phyloP scores from a whole-genome alignment of 2,329 filamentous ascomycete species.

The Cryoendolithus antarcticus region DNA sequence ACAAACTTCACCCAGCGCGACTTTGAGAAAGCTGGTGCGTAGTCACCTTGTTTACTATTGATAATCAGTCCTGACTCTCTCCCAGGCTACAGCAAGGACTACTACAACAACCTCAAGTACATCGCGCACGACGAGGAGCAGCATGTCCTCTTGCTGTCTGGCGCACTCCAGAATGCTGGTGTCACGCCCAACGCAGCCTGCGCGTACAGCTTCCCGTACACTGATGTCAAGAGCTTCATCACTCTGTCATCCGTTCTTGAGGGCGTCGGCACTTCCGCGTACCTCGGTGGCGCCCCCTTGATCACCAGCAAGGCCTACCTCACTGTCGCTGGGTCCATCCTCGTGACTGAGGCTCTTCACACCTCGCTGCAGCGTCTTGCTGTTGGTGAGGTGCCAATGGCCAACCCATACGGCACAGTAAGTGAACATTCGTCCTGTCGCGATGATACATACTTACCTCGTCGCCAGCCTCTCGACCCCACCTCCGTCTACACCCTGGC shows the following conservation, averaged over 20 bases:
- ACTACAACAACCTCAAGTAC: conserved; percentile 46
- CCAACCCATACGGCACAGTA: conserved; percentile 45
- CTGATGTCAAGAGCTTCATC: conserved; percentile 33
- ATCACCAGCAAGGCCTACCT: conserved; percentile 49
- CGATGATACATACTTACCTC: not conserved
- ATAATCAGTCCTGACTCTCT: conserved; percentile 3
- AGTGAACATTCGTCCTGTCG: not conserved
- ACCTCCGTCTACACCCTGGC: conserved; percentile 54
- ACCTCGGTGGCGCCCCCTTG: conserved; percentile 48
- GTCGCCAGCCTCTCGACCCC: conserved; percentile 35
- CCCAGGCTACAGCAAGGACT: conserved; percentile 27
- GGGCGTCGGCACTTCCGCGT: conserved; percentile 45
- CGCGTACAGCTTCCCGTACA: conserved; percentile 40
- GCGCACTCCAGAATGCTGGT: conserved; percentile 32
- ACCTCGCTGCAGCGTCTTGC: conserved; percentile 41
- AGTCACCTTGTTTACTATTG: conserved; percentile 3
- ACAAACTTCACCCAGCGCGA: conserved; percentile 41
- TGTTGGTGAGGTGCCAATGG: conserved; percentile 40
- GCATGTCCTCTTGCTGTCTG: conserved; percentile 45
- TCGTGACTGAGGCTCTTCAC: conserved; percentile 53
- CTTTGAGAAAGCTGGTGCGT: conserved; percentile 39
- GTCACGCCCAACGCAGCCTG: conserved; percentile 43
- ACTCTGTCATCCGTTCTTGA: conserved; percentile 42
- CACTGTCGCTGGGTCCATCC: conserved; percentile 47
- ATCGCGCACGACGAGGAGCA: conserved; percentile 45